A percentile compares a stretch with the other conserved stretches of the same genome.
phyloP scores from a whole-genome alignment of 768 basidiomycete species.

The Trametes punicea region DNA sequence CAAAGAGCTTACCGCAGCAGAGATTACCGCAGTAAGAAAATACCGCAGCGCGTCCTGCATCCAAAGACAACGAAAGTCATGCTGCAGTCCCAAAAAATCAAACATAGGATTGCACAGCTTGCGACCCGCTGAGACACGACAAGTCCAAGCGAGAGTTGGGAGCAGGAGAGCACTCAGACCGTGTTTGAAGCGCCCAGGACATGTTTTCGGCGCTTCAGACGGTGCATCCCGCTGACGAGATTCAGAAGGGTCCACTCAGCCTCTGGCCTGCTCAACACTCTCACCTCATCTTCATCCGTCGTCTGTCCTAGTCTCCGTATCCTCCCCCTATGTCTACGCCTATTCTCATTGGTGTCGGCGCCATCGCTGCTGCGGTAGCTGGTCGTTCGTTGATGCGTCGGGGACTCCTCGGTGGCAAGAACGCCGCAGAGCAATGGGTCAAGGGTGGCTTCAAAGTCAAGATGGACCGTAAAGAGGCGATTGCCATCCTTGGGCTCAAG shows the following conservation, averaged over 20 bases:
- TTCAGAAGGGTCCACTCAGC: conserved; percentile 12
- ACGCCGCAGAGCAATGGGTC: conserved; percentile 77
- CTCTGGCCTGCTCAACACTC: conserved; percentile 22
- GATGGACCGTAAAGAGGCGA: conserved; percentile 95
- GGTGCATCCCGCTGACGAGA: neutral
- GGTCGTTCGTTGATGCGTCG: conserved; percentile 69
- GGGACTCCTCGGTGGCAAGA: conserved; percentile 55
- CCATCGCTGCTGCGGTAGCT: conserved; percentile 70
- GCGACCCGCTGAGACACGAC: neutral
- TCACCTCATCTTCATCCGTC: neutral
- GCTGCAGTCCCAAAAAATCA: neutral
- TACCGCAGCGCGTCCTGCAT: neutral
- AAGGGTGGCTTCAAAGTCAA: conserved; percentile 93
- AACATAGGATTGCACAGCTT: neutral
- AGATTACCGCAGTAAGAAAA: conserved; percentile 18
- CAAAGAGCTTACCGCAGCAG: conserved; percentile 7
- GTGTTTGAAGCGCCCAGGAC: neutral
- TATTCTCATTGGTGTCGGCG: conserved; percentile 70
- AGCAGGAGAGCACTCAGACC: too few species aligned
- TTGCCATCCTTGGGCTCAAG: conserved; percentile 90
- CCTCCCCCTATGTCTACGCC: conserved; percentile 66
- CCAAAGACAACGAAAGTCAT: neutral
- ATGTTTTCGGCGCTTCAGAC: neutral
- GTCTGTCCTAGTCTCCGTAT: neutral
- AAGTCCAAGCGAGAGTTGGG: neutral